phyloP scores from a whole-genome alignment of 2,329 filamentous ascomycete species.

The Fusarium tuaranense region DNA sequence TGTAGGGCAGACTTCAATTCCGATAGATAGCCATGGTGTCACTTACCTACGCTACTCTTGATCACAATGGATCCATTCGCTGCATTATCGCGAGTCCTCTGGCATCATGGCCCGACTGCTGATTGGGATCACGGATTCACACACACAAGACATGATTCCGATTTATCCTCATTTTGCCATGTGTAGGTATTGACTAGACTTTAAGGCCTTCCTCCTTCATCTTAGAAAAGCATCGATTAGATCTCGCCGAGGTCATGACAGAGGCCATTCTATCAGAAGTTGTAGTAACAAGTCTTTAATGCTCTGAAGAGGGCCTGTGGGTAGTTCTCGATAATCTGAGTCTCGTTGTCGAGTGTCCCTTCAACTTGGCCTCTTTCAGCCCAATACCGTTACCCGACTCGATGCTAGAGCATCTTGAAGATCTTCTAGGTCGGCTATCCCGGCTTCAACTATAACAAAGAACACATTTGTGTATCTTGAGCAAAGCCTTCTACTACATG shows the following conservation, averaged over 20 bases:
- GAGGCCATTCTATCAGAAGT: background rate
- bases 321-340: background rate
- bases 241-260: background rate
- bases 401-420: background rate
- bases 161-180: background rate
- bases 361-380: background rate
- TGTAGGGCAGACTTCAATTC: background rate
- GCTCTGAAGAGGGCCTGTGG: no score
- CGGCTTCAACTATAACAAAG: no score
- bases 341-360: background rate
- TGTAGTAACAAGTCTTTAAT: background rate
- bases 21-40: background rate
- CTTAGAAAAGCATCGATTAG: background rate
- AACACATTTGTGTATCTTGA: background rate
- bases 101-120: background rate
- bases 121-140: background rate
- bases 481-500: background rate
- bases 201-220: no score
- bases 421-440: no score
- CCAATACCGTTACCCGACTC: background rate
- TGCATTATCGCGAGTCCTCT: background rate
- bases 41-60: background rate
- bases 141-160: background rate
- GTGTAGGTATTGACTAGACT: no score
- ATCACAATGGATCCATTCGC: background rate